A percentile compares a stretch with the other conserved stretches of the same genome.
Conservation (phyloP, 2,329 filamentous ascomycete species). For the Aspergillus awamori region DNA sequence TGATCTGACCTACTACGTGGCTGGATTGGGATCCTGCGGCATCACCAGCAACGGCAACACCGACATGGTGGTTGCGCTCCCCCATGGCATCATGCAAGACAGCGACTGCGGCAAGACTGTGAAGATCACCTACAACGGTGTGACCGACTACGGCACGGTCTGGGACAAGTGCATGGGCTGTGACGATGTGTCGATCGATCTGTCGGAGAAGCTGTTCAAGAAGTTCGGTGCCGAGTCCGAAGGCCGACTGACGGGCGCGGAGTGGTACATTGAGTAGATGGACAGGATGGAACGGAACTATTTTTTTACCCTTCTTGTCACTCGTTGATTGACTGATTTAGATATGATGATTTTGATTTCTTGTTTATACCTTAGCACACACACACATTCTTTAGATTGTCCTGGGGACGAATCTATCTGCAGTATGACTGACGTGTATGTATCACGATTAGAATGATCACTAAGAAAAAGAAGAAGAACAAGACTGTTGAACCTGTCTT, state of each 20-base stretch:
- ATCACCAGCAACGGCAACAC: conserved; percentile 58
- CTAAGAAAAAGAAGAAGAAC: not conserved
- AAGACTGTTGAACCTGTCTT: not conserved
- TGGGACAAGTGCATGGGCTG: conserved; percentile 80
- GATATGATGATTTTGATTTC: conserved; percentile 8
- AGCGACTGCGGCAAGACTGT: conserved; percentile 70
- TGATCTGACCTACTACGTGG: conserved; percentile 73
- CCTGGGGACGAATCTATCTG: not conserved
- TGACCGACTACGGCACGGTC: conserved; percentile 61
- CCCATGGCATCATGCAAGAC: conserved; percentile 67
- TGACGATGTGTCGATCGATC: conserved; percentile 58
- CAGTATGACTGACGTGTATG: not conserved
- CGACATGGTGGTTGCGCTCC: conserved; percentile 70
- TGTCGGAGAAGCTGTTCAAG: conserved; percentile 60
- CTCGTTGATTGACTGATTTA: conserved; percentile 8
- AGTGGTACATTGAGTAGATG: conserved; percentile 45
- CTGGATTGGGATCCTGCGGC: conserved; percentile 68
- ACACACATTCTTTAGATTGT: conserved; percentile 1
- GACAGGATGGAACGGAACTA: not conserved
- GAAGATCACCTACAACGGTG: conserved; percentile 64
- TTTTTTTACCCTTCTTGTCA: conserved; percentile 10
- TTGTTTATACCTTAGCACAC: conserved; percentile 7
- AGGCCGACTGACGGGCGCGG: conserved; percentile 47
- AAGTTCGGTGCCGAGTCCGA: conserved; percentile 46
- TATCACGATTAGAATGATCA: not conserved